Evolutionary conservation across 208 protist species (phyloP), one percentile per base, ranked within the genome.

Genomic region (Leishmania martiniquensis): DNA sequence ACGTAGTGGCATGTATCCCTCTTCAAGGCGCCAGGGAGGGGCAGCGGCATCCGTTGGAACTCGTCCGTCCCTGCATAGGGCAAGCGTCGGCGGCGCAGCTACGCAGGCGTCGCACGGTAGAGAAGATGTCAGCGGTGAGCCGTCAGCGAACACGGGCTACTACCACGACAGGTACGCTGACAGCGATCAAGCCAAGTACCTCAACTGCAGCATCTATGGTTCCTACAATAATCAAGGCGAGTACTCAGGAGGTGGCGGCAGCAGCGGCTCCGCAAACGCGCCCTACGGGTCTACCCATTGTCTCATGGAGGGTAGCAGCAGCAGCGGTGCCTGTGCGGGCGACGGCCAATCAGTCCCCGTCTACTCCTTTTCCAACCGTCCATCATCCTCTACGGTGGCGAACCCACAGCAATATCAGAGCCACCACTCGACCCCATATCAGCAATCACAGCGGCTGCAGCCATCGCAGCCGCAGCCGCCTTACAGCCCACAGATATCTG

Each of bases 1-100:
- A 52, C 59, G 72, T n/a, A 76, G 55, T 57, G 72, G 72, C 59
- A 76, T 76, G 54, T 76, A 76, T 52, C 59, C 72, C 25, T 65
- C 59, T 29, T 76, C 72, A 6, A 55, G 72, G 39, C 72, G 72
- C 25, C 72, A 63, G 13, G 72, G 55, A 72, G 68, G 29, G 47
- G 29, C 47, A 39, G 68, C 65, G 37, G 37, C 39, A 42, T 69
- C 65, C 12, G 44, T 44, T n/a, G 47, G 47, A 32, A 29, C 32
- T 42, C 68, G 68, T 42, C 3, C n/a, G 13, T 7, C 47, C 13
- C 68, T 42, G 45, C 47, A 44, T 20, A 32, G 29, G 17, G 29
- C 47, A 57, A 47, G 49, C 29, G 47, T 17, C 15, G n/a, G 13
- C 68, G 25, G 68, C 49, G 12, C 47, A 22, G 47, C 65, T 34